A percentile compares a stretch with the other conserved stretches of the same genome.
Evolutionary conservation across 768 basidiomycete species (phyloP).

Genomic region (Roridomyces roridus): DNA sequence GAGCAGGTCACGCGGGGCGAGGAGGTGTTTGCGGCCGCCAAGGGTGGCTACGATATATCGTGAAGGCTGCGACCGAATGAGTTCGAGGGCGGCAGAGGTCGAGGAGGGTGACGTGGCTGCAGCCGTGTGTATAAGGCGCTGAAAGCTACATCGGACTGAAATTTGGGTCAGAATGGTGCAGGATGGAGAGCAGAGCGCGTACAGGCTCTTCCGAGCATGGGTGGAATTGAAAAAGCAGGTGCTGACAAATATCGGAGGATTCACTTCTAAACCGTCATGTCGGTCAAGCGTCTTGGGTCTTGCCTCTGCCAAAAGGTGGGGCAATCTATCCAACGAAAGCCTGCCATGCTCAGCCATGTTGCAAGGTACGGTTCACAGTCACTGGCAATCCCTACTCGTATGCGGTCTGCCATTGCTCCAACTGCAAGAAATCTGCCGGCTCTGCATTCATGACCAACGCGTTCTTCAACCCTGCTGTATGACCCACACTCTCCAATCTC

Average conservation of each 20-base stretch:
- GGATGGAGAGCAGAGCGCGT: too few relatives aligned
- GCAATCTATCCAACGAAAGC: too few relatives aligned
- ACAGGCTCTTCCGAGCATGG: too few relatives aligned
- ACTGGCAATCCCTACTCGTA: slow-evolving; percentile 24
- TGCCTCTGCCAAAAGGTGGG: slow-evolving; percentile 16
- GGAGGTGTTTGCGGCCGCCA: slow-evolving; percentile 85
- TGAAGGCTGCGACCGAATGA: slow-evolving; percentile 90
- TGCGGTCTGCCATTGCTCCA: slow-evolving; percentile 29
- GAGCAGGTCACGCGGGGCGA: slow-evolving; percentile 89
- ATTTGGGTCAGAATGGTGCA: too few relatives aligned
- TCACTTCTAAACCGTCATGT: too few relatives aligned
- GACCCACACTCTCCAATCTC: slow-evolving; percentile 22
- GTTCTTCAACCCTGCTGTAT: slow-evolving; percentile 31
- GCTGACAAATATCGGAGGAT: too few relatives aligned
- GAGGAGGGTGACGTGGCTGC: slow-evolving; percentile 36
- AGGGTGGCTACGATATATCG: slow-evolving; percentile 92
- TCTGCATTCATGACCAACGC: slow-evolving; percentile 34
- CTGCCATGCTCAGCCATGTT: too few relatives aligned
- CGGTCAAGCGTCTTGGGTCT: slow-evolving; percentile 16
- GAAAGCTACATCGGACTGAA: slow-evolving; percentile 24
- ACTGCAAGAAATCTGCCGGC: slow-evolving; percentile 32
- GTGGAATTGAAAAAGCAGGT: too few relatives aligned
- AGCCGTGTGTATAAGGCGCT: slow-evolving; percentile 26
- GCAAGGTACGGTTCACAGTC: slow-evolving; percentile 7
- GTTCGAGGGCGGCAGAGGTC: slow-evolving; percentile 69